Conservation (phyloP, 768 basidiomycete genomes). For the Kockovaella imperatae region DNA sequence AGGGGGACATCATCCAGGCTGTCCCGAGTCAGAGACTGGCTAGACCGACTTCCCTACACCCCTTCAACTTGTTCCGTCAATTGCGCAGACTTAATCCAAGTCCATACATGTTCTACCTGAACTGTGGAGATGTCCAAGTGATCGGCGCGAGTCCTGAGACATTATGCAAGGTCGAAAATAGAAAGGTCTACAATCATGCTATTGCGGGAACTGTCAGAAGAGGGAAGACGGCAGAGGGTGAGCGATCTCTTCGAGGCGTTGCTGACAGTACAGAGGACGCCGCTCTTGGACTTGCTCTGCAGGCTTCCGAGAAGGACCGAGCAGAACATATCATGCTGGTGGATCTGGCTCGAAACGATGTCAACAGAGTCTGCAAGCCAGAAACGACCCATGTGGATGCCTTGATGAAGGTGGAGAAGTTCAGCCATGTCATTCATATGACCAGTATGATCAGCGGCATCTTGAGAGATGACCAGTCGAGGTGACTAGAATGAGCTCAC, state of each 20-base stretch:
- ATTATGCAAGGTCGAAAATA: constrained; percentile 84
- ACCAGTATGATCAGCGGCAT: constrained; percentile 89
- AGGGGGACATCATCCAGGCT: constrained; percentile 97
- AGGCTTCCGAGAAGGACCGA: constrained; percentile 83
- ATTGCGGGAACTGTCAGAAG: constrained; percentile 91
- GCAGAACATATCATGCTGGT: constrained; percentile 99
- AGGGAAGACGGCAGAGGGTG: constrained; percentile 78
- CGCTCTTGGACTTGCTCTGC: constrained; percentile 61
- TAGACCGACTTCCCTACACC: constrained; percentile 77
- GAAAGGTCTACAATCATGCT: constrained; percentile 92
- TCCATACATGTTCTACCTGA: constrained; percentile 97
- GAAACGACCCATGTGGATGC: constrained; percentile 93
- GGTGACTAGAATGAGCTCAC: constrained; percentile 49
- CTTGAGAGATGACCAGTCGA: constrained; percentile 69
- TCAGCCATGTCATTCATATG: constrained; percentile 95
- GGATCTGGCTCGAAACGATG: constrained; percentile 94
- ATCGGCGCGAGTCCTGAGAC: constrained; percentile 99
- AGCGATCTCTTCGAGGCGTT: constrained; percentile 25
- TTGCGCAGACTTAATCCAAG: constrained; percentile 92
- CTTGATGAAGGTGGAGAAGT: constrained; percentile 86
- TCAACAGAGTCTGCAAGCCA: constrained; percentile 92
- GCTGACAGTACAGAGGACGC: constrained; percentile 71
- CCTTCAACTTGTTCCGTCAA: constrained; percentile 94
- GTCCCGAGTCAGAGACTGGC: constrained; percentile 89
- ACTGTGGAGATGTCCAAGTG: constrained; percentile 84